A percentile compares a stretch with the other conserved stretches of the same genome.
Conservation (phyloP, 192 early-diverging fungal species). For the Linnemannia exigua region DNA sequence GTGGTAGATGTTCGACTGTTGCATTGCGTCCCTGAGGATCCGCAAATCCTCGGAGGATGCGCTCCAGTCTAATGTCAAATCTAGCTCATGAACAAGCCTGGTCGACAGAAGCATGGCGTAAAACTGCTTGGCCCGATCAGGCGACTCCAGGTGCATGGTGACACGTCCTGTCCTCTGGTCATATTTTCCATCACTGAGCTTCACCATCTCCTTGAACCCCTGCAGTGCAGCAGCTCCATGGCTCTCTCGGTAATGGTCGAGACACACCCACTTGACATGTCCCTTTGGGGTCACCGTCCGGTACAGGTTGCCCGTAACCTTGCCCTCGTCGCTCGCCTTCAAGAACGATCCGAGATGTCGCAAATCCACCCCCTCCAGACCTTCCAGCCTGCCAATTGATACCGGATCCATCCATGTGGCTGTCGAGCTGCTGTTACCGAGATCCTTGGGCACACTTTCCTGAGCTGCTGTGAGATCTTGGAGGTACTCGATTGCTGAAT, state of each 20-base stretch:
- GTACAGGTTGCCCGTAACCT: slow-evolving; percentile 12
- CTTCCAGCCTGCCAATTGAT: not conserved
- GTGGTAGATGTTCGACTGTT: not conserved
- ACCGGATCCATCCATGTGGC: not conserved
- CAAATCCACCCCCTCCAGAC: slow-evolving; percentile 14
- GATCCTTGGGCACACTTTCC: not conserved
- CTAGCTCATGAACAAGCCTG: not conserved
- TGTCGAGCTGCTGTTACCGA: no score
- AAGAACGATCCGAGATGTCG: slow-evolving; percentile 16
- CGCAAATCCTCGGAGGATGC: not conserved
- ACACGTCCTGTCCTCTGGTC: not conserved
- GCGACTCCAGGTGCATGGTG: not conserved
- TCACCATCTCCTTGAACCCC: not conserved
- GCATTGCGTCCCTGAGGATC: not conserved
- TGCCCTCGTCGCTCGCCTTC: not conserved
- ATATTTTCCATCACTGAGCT: not conserved
- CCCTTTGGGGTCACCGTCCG: slow-evolving; percentile 16
- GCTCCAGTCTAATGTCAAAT: slow-evolving; percentile 5
- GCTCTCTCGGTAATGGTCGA: slow-evolving; percentile 15
- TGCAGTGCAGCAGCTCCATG: not conserved
- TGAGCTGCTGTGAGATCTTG: not conserved
- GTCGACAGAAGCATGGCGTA: not conserved
- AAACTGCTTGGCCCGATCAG: not conserved
- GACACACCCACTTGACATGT: slow-evolving; percentile 35
- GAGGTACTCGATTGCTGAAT: not conserved